These are phyloP conservation scores for Dictyostelium purpureum DNA, from an alignment of 78 protist species.

Conservation along the genomic window DNA sequence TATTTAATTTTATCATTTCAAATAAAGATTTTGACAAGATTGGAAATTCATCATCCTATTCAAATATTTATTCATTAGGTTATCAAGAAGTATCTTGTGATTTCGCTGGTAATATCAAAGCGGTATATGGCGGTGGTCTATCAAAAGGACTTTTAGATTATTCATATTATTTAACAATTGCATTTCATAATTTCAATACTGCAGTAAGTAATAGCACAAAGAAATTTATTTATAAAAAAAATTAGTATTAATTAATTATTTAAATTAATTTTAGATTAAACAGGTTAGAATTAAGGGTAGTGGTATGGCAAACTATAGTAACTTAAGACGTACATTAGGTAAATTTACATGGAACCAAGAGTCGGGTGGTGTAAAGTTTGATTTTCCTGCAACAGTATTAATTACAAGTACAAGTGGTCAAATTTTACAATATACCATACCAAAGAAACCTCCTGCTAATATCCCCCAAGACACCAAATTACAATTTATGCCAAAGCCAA, in stretches of 20 bases:
- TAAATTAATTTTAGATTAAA: background rate
- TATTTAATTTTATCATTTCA: conserved; percentile 16
- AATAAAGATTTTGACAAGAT: conserved; percentile 27
- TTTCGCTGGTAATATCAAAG: conserved; percentile 3
- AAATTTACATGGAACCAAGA: conserved; percentile 31
- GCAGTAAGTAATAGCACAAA: background rate
- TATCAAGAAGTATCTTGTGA: conserved; percentile 62
- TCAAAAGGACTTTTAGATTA: background rate
- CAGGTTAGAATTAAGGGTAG: conserved; percentile 15
- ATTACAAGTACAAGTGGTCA: conserved; percentile 18
- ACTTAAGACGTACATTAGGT: background rate
- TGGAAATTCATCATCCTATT: background rate
- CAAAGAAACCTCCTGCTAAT: conserved; percentile 7
- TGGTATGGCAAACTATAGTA: conserved; percentile 11
- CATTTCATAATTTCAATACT: background rate
- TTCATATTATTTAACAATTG: conserved; percentile 31
- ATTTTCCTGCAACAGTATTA: conserved; percentile 42
- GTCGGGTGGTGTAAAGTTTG: conserved; percentile 4
- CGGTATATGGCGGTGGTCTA: background rate
- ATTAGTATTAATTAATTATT: background rate
- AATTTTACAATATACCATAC: background rate
- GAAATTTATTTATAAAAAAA: background rate
- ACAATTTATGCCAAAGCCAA: conserved; percentile 28
- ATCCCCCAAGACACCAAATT: conserved; percentile 2
- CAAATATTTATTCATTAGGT: conserved; percentile 40